These are phyloP conservation scores for Zostera marina DNA, from an alignment of 116 monocot genomes.

Conservation along the genomic window DNA sequence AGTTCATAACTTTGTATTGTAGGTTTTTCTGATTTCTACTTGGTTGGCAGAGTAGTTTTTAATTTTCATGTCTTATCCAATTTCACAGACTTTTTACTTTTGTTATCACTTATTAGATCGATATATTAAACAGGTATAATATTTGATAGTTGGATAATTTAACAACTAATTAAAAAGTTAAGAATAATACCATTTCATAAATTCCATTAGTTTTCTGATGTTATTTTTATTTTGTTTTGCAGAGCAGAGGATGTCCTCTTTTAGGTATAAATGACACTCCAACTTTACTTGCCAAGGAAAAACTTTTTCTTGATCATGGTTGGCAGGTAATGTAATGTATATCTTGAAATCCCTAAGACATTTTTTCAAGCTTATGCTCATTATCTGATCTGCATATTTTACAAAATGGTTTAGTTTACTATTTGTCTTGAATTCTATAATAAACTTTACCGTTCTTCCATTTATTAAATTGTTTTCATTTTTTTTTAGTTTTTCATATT, in stretches of 20 bases:
- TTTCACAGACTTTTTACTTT: too few species aligned
- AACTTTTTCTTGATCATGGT: conserved; percentile 71
- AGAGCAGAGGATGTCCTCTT: conserved; percentile 95
- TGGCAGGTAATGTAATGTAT: conserved; percentile 47
- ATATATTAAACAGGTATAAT: too few species aligned
- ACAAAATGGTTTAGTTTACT: too few species aligned
- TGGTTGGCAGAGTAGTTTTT: too few species aligned
- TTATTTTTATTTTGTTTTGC: conserved; percentile 13
- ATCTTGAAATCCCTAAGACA: too few species aligned
- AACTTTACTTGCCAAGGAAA: conserved; percentile 61
- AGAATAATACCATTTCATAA: not conserved
- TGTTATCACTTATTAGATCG: too few species aligned
- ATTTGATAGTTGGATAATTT: not conserved
- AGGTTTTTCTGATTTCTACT: too few species aligned
- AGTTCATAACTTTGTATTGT: too few species aligned
- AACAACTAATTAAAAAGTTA: not conserved
- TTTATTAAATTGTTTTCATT: not conserved
- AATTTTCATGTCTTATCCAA: too few species aligned
- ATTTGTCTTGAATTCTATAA: too few species aligned
- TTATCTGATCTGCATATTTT: too few species aligned
- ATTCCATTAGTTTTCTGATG: not conserved
- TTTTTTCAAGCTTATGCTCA: too few species aligned
- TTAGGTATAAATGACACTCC: conserved; percentile 82
- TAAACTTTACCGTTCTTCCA: not conserved
- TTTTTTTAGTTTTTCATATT: not conserved